A percentile compares a stretch with the other conserved stretches of the same genome.
Conservation (phyloP, 2,329 filamentous ascomycete species). For the Magnaporthiopsis incrustans region DNA sequence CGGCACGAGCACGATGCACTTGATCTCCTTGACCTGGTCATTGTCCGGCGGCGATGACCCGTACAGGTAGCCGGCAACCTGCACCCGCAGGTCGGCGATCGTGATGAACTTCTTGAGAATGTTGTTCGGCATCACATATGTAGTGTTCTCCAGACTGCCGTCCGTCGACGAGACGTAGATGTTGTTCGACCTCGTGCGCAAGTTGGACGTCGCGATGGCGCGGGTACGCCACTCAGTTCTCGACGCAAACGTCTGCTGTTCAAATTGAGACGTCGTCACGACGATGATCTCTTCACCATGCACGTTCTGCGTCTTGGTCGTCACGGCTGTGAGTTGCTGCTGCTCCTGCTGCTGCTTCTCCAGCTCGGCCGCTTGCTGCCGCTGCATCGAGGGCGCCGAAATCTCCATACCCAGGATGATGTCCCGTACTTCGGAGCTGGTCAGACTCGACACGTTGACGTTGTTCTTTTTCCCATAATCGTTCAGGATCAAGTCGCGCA, state of each 20-base stretch:
- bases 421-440: constrained; percentile 92
- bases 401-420: constrained; percentile 99
- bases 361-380: constrained; percentile 96
- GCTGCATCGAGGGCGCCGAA: constrained; percentile 92
- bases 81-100: constrained; percentile 90
- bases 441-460: constrained; percentile 94
- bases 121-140: constrained; percentile 99
- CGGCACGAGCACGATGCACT: constrained; percentile 94
- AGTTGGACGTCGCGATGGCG: constrained; percentile 91
- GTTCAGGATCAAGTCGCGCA: constrained; percentile 92
- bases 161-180: constrained; percentile 98
- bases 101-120: constrained; percentile 97
- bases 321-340: constrained; percentile 91
- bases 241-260: constrained; percentile 94
- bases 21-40: constrained; percentile 92
- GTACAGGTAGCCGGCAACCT: constrained; percentile 94
- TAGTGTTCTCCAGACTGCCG: constrained; percentile 73
- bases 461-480: constrained; percentile 99
- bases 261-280: constrained; percentile 94
- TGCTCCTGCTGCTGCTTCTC: constrained; percentile 98
- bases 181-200: constrained; percentile 91
- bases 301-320: constrained; percentile 95
- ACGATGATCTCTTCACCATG: constrained; percentile 97
- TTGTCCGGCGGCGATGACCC: constrained; percentile 89
- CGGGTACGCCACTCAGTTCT: constrained; percentile 98